Base-by-base conservation (phyloP, 1,284 basidiomycete species). In the Limonomyces culmigenus region DNA sequence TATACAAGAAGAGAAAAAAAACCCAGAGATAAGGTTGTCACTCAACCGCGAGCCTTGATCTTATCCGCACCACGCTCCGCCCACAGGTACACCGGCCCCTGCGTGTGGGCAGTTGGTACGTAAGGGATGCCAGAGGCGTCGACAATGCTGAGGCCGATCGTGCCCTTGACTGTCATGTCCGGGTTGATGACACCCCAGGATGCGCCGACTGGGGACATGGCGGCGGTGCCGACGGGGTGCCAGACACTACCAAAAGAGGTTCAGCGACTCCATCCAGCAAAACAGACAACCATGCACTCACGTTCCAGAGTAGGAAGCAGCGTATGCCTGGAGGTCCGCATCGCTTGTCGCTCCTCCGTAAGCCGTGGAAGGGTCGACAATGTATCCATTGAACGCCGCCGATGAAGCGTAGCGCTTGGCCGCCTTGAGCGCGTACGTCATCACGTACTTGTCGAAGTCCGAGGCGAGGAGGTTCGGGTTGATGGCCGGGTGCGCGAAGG, bases 71-170 rank as follows among this genome's bases (percentile, higher is more conserved):
- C 23, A 27, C 23, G 23, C 23, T 27, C 36, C 11, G 61, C 62
- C 30, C 64, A 50, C 32, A 63, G 64, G 42, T 69, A 70, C 1
- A 60, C 57, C 12, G 62, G 45, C 13, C 51, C 50, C 53, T 59
- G 35, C 48, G 44, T 36, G 43, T 59, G 51, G 10, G 36, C 41
- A 14, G 29, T 32, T 5, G 39, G 36, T 14, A 42, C 33, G 30
- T 19, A 35, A 23, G 41, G 3, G 51, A 35, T 27, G 3, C 51
- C 45, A 32, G 45, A 47, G n/a, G 50, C 50, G 40, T 53, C 51
- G 12, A 54, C 45, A 14, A 52, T 36, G 1, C 50, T 32, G 30
- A 54, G 38, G 2, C 49, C 50, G 3, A 35, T 19, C 11, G 42
- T 41, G 4, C 46, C 46, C 36, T 48, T 49, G 15, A 54, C 48